Evolutionary conservation across 2,329 filamentous ascomycete genomes (phyloP), one percentile per base, ranked within the genome.

Genomic region (Claviceps quebecensis): DNA sequence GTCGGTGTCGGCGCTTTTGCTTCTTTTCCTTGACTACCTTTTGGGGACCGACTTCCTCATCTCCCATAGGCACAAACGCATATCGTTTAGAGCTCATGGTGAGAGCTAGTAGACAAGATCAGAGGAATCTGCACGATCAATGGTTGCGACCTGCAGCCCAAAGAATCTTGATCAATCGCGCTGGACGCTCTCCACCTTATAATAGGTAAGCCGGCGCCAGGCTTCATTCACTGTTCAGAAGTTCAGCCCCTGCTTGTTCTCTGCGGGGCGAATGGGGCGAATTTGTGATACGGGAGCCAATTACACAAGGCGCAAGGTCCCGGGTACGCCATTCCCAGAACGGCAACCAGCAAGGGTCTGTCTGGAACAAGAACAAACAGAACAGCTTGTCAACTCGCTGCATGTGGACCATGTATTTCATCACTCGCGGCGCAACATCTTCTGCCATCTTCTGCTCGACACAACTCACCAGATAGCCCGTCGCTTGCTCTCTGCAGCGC

Each of bases 11-110:
- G 16, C 66, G 67, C 54, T 64, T 69, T 11, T 49, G 64, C 61
- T 72, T 74, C 63, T 71, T 74, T 53, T 75, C 71, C 56, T 70
- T 71, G 49, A 74, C 66, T 52, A 74, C 75, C 53, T 73, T 74
- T 48, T 75, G 72, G 23, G 74, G 74, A 1, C 74, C 73, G n/a
- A 80, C 71, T 55, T 80, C 78, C 37, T 76, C 76, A 11, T 80
- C 79, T 53, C 80, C 80, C 81, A 85, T 85, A 7, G 81, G 75
- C 56, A 85, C 66, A 57, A 85, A 77, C 7, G 81, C 79, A 63
- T 84, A 85, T 59, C 76, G 78, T 64, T 83, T 83, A 46, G 71
- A 69, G 54, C 70, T 72, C 73, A 76, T 76, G 48, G 17, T 56
- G 52, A 29, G 48, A 3, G 11, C 11, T 36, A 5, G 43, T 19